Percentiles rank a stretch among this genome's conserved stretches.
Conservation (phyloP, 805 yeast species). For the Sungouiozyma intestinalis region DNA sequence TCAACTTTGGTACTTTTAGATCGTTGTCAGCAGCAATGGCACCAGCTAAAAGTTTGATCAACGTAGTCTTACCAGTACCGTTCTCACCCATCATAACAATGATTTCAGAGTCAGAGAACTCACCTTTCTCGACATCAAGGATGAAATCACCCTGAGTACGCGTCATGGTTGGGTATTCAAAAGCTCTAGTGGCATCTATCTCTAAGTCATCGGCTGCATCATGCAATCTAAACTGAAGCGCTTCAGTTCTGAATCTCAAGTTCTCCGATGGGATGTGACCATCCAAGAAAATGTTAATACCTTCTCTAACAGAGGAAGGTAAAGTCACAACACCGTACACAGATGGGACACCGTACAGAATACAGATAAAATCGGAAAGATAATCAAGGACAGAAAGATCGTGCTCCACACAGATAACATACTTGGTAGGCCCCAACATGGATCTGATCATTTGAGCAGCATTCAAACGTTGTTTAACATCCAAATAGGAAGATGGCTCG, state of each 20-base stretch:
- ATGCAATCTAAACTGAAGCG: conserved; percentile 82
- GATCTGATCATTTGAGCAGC: conserved; percentile 94
- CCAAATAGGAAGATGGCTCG: conserved; percentile 96
- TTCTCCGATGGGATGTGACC: conserved; percentile 97
- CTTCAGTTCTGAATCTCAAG: conserved; percentile 92
- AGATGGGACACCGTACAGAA: conserved; percentile 94
- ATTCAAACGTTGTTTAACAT: conserved; percentile 96
- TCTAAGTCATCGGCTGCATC: conserved; percentile 77
- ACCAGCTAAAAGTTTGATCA: conserved; percentile 93
- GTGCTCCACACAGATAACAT: conserved; percentile 96
- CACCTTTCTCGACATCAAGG: conserved; percentile 73
- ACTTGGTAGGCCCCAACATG: conserved; percentile 60
- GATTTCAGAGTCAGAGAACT: conserved; percentile 91
- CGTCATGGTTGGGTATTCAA: conserved; percentile 67
- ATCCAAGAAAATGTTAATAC: conserved; percentile 95
- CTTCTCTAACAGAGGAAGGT: conserved; percentile 96
- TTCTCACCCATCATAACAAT: conserved; percentile 99
- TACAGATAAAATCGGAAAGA: conserved; percentile 93
- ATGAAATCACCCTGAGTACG: conserved; percentile 97
- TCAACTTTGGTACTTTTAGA: conserved; percentile 74
- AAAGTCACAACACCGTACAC: conserved; percentile 97
- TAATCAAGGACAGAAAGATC: conserved; percentile 96
- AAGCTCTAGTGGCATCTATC: conserved; percentile 69
- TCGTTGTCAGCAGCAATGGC: conserved; percentile 80
- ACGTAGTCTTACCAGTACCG: conserved; percentile 98